phyloP scores from a whole-genome alignment of 768 basidiomycete genomes.

The Russula foetens region DNA sequence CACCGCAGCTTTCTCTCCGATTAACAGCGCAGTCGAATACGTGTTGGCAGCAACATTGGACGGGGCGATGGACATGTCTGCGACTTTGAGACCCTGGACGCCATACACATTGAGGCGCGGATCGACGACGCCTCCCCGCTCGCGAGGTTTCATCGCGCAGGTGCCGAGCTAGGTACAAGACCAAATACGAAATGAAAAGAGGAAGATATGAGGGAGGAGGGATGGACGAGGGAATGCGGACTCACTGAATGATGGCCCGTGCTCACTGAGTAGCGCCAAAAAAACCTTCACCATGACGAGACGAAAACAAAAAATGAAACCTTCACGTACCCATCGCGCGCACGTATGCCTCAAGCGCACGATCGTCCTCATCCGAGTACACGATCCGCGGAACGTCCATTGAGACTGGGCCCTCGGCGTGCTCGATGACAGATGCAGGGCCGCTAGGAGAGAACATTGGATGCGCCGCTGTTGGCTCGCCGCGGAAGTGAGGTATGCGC shows the following conservation, averaged over 20 bases:
- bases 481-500: slow-evolving; percentile 39
- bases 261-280: neutral
- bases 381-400: slow-evolving; percentile 26
- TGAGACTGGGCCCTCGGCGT: slow-evolving; percentile 20
- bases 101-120: slow-evolving; percentile 56
- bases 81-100: slow-evolving; percentile 48
- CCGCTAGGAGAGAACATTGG: slow-evolving; percentile 29
- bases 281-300: no score
- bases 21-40: slow-evolving; percentile 34
- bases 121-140: slow-evolving; percentile 55
- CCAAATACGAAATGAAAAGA: neutral
- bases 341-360: slow-evolving; percentile 28
- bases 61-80: slow-evolving; percentile 35
- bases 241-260: slow-evolving; percentile 13
- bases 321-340: slow-evolving; percentile 12
- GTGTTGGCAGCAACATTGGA: slow-evolving; percentile 37
- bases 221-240: no score
- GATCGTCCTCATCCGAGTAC: slow-evolving; percentile 31
- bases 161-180: slow-evolving; percentile 43
- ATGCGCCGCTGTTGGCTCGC: slow-evolving; percentile 25
- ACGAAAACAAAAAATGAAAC: no score
- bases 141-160: slow-evolving; percentile 57
- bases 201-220: no score
- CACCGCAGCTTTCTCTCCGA: slow-evolving; percentile 56
- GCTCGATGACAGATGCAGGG: slow-evolving; percentile 18